Evolutionary conservation across 2,329 filamentous ascomycete species (phyloP), one percentile per base, ranked within the genome.

Genomic region (Colletotrichum ledebouriae): DNA sequence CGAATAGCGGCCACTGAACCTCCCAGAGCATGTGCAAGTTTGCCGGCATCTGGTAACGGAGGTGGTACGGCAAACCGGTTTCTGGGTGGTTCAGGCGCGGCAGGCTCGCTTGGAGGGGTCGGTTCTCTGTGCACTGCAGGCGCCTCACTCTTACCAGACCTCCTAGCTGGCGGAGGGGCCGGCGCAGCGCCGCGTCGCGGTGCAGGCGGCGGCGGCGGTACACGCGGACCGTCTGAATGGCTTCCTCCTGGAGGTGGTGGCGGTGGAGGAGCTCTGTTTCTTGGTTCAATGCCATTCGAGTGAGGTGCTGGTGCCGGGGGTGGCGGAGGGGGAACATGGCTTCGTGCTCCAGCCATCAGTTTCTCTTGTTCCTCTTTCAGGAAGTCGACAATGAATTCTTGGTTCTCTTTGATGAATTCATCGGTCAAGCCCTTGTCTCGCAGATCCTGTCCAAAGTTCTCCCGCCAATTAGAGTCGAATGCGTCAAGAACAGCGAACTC

Each of bases 41-140:
- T 97, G 42, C 96, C 96, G 66, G 96, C 96, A 78, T 97, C 94
- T 63, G 93, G 89, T 68, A 98, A 81, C 2, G 95, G 93, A 39
- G 96, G 96, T 52, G 96, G 96, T 9, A 71, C 70, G 17, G 64
- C 68, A 17, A 71, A 71, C 49, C 68, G 50, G 9, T 89, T 88
- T 59, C 90, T 87, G 22, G 89, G 87, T 15, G 79, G 78, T 34
- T 75, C 73, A 17, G 90, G 88, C 12, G 93, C 92, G 13, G 90
- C 89, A 13, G 91, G 87, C 68, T 93, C 91, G 75, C 90, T 86
- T 34, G 91, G 87, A n/a, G 92, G 88, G 42, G 85, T 82, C n/a
- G 82, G 80, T 71, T 85, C 84, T 63, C 80, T 75, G 49, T 67
- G 65, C 17, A 63, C 67, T 29, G 78, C 75, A 3, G 81, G 71